Evolutionary conservation across 805 yeast genomes (phyloP), one percentile per base, ranked within the genome.

Genomic region (Lipomyces sp.): DNA sequence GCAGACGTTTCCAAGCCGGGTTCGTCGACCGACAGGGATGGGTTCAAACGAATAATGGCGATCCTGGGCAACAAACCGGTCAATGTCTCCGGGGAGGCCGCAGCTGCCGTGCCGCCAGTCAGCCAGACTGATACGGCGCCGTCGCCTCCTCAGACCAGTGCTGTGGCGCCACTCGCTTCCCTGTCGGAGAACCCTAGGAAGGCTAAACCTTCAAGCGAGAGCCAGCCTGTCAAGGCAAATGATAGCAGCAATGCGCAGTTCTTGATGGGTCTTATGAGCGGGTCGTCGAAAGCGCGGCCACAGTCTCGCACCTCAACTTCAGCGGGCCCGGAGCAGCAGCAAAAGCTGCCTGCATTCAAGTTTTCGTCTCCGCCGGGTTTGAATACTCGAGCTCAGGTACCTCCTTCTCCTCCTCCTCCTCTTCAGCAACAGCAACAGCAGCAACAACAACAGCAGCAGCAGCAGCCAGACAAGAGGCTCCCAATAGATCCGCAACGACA

Each of bases 11-110:
- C 39, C 19, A 21, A 32, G 38, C 8, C n/a, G n/a, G n/a, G n/a
- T n/a, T n/a, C n/a, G n/a, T n/a, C n/a, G 29, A 26, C 10, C 3
- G 69, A 65, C 38, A 61, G 55, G 42, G 61, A 62, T 26, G 69
- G 68, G n/a, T 65, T 65, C 46, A 58, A 62, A 45, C 53, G 68
- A 10, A 63, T 65, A 24, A 60, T 65, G 64, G 59, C 59, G 4
- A 60, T 62, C 58, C 60, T 65, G 32, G 66, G 61, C 4, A 51
- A 41, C 3, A 45, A 39, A 36, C 21, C 51, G 8, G n/a, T n/a
- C n/a, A n/a, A n/a, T n/a, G n/a, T n/a, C n/a, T n/a, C n/a, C n/a
- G n/a, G n/a, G n/a, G n/a, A n/a, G n/a, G 11, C 34, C 7, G 28
- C 41, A 31, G 22, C 42, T 10, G 23, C 44, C 14, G 38, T 13